Evolutionary conservation across 1,284 basidiomycete species (phyloP).

Genomic region (Ganoderma meredithae): DNA sequence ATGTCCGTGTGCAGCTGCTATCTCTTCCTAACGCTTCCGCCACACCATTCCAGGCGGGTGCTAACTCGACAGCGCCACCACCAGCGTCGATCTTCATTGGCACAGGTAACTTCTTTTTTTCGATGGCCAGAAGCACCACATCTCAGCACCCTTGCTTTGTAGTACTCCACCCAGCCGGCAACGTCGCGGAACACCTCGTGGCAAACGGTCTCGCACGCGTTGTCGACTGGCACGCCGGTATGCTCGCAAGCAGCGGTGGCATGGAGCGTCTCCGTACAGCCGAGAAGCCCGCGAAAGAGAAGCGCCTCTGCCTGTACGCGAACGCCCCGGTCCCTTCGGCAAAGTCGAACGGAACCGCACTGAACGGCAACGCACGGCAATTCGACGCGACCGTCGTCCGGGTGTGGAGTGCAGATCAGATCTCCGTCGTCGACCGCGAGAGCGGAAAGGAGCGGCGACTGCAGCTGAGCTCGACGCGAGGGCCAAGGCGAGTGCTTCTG

Average conservation of each 20-base stretch:
- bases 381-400: constrained; percentile 90
- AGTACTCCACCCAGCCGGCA: constrained; percentile 93
- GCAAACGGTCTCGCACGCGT: constrained; percentile 88
- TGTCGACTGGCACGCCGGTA: constrained; percentile 98
- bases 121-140: background rate
- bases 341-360: constrained; percentile 53
- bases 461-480: constrained; percentile 90
- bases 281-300: constrained; percentile 88
- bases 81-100: constrained; percentile 91
- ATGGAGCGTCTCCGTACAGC: constrained; percentile 89
- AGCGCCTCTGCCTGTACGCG: constrained; percentile 82
- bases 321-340: constrained; percentile 51
- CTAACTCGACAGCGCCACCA: constrained; percentile 62
- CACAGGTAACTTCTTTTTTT: constrained; percentile 57
- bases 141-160: constrained; percentile 9
- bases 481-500: constrained; percentile 70
- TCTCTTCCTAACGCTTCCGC: constrained; percentile 87
- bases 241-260: constrained; percentile 81
- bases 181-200: constrained; percentile 92
- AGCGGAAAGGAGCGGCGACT: constrained; percentile 81
- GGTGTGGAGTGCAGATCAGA: constrained; percentile 93
- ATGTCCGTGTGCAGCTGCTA: constrained; percentile 87
- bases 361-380: constrained; percentile 54
- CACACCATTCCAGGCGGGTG: constrained; percentile 80
- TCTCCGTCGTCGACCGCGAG: constrained; percentile 83